Evolutionary conservation across 352 stramenopile genomes (phyloP), one percentile per base, ranked within the genome.

Genomic region (Phytophthora pinifolia): DNA sequence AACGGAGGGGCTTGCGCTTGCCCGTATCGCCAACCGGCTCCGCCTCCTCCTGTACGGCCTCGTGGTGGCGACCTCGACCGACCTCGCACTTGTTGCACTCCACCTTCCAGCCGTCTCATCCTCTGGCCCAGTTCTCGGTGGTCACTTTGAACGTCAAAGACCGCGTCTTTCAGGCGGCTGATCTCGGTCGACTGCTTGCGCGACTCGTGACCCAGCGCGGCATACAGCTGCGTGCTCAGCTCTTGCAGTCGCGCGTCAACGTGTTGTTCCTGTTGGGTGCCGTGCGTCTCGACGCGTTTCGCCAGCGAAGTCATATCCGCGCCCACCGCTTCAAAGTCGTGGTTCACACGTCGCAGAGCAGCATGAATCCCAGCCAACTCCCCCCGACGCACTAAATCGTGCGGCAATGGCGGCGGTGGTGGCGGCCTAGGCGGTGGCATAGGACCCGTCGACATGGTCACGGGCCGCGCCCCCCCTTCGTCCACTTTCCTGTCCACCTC

Each of bases 141-240:
- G 7, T 73, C 59, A 3, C 51, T 67, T 35, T 79, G 67, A 18
- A 76, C 13, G 18, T 84, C 71, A 52, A 80, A 83, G 2, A 74
- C 20, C 4, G 69, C 62, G 22, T 83, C 76, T n/a, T 76, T 78
- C 22, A 82, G 37, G 8, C 71, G 70, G n/a, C 49, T 63, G 45
- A 83, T 85, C 38, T 82, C 72, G 9, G 52, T 60, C 12, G 56
- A 50, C 54, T 88, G 74, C 38, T 62, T 56, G 15, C 46, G 47
- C 9, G 74, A 76, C 47, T 88, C 72, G 32, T 71, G 65, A 14
- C 56, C 39, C 2, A 88, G 48, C 5, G 70, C 59, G 29, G 61
- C 55, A 57, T 84, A 84, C 36, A 88, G 2, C 41, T 82, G 59
- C 3, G 56, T 60, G 13, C 63, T 65, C 0, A 83, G 43, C 2